Conservation (phyloP, 306 rosid species). For the Cicer judaicum region DNA sequence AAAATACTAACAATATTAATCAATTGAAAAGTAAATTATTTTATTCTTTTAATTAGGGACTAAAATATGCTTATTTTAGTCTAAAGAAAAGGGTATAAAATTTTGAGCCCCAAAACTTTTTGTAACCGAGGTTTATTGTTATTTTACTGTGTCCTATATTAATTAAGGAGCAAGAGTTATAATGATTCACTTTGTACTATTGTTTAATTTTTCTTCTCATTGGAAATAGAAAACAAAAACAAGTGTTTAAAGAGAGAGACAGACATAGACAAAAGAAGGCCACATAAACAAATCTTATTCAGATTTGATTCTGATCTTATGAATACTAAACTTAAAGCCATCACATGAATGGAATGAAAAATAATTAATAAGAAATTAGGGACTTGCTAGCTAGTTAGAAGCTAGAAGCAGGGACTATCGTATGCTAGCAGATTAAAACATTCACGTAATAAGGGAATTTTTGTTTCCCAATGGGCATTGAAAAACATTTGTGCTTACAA, state of each 20-base stretch:
- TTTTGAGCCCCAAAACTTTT: slow-evolving; percentile 43
- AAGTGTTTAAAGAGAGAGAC: slow-evolving; percentile 10
- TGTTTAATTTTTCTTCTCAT: slow-evolving; percentile 38
- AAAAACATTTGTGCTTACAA: too few relatives aligned
- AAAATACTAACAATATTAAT: too few relatives aligned
- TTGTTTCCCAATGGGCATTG: too few relatives aligned
- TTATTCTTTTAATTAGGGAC: too few relatives aligned
- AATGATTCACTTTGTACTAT: slow-evolving; percentile 40
- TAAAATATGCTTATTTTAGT: too few relatives aligned
- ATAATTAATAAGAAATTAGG: neutral
- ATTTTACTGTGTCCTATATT: slow-evolving; percentile 39
- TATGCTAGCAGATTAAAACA: neutral
- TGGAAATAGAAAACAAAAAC: slow-evolving; percentile 47
- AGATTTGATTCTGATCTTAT: slow-evolving; percentile 44
- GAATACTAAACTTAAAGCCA: slow-evolving; percentile 39
- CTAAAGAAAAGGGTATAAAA: slow-evolving; percentile 8
- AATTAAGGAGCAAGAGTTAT: slow-evolving; percentile 36
- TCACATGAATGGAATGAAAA: slow-evolving; percentile 43
- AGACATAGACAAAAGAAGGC: slow-evolving; percentile 26
- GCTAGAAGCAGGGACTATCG: neutral
- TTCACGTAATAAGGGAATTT: neutral
- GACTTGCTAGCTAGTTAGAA: too few relatives aligned
- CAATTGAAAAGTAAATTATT: too few relatives aligned
- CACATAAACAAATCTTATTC: slow-evolving; percentile 41
- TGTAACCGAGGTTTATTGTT: slow-evolving; percentile 5